These are phyloP conservation scores for Xylaria telfairii DNA, from an alignment of 495 filamentous ascomycete species.

Conservation along the genomic window DNA sequence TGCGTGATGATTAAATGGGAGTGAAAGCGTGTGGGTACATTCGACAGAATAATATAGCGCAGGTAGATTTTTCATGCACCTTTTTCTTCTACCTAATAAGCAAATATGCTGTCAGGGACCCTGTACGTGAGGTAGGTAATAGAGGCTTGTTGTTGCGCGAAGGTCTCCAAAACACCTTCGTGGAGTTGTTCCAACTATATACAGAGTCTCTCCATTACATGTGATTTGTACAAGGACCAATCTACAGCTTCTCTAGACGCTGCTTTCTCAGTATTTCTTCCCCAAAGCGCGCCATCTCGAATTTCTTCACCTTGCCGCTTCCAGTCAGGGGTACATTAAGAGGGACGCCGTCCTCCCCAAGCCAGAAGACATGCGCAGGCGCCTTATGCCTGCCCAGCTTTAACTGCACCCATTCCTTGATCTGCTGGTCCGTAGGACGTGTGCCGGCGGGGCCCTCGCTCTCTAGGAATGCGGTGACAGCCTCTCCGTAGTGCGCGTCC, in stretches of 20 bases:
- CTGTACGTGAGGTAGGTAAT: too few relatives aligned
- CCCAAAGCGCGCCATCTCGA: slow-evolving; percentile 65
- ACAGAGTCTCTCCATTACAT: not conserved
- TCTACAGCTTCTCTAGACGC: slow-evolving; percentile 45
- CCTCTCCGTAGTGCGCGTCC: slow-evolving; percentile 69
- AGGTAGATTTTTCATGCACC: too few relatives aligned
- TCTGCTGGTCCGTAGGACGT: slow-evolving; percentile 54
- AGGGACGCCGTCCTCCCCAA: slow-evolving; percentile 66
- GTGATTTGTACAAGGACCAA: not conserved
- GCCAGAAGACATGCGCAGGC: slow-evolving; percentile 68
- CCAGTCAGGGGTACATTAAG: slow-evolving; percentile 66
- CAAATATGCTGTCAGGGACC: too few relatives aligned
- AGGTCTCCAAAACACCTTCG: too few relatives aligned
- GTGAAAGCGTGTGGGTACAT: not conserved
- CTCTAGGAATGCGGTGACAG: slow-evolving; percentile 67
- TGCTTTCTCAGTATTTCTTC: slow-evolving; percentile 53
- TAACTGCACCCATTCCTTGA: slow-evolving; percentile 64
- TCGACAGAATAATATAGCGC: not conserved
- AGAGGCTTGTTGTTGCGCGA: too few relatives aligned
- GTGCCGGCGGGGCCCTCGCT: slow-evolving; percentile 37
- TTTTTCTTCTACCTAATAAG: too few relatives aligned
- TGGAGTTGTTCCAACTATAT: not conserved
- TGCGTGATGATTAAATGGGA: not conserved
- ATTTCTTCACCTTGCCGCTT: slow-evolving; percentile 75
- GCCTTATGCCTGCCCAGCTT: slow-evolving; percentile 72